A percentile compares a stretch with the other conserved stretches of the same genome.
These are phyloP conservation scores for Aspergillus bombycis DNA, from an alignment of 2,329 filamentous ascomycete genomes.

Conservation along the genomic window DNA sequence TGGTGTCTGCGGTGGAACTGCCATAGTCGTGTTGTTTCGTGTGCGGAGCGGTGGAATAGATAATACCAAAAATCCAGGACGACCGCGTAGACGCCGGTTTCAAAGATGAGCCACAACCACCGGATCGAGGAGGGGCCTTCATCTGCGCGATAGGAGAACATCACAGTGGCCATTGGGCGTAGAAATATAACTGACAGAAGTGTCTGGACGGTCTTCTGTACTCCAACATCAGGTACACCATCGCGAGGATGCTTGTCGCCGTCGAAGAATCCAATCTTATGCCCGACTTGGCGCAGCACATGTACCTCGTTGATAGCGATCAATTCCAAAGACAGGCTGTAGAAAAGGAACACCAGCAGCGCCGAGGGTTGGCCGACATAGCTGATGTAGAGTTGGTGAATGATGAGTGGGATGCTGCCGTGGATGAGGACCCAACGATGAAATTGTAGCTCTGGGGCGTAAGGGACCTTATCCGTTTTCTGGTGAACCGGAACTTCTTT, in stretches of 20 bases:
- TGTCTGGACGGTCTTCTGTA: conserved; percentile 14
- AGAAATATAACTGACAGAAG: conserved; percentile 6
- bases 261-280: conserved; percentile 19
- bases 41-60: conserved; percentile 20
- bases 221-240: conserved; percentile 21
- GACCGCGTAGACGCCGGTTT: conserved; percentile 18
- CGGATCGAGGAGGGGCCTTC: conserved; percentile 10
- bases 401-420: conserved; percentile 15
- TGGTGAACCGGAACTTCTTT: conserved; percentile 14
- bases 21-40: conserved; percentile 19
- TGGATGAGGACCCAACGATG: conserved; percentile 19
- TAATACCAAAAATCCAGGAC: conserved; percentile 26
- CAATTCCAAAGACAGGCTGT: conserved; percentile 15
- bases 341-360: conserved; percentile 14
- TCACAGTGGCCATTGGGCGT: background rate
- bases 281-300: conserved; percentile 16
- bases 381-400: conserved; percentile 17
- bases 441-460: conserved; percentile 17
- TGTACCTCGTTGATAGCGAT: conserved; percentile 16
- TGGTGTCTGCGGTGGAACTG: conserved; percentile 20
- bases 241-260: conserved; percentile 23
- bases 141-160: conserved; percentile 2
- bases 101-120: conserved; percentile 19
- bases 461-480: conserved; percentile 20
- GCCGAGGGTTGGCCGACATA: conserved; percentile 14